These are phyloP conservation scores for Colletotrichum siamense DNA, from an alignment of 2,329 filamentous ascomycete genomes.

Conservation along the genomic window DNA sequence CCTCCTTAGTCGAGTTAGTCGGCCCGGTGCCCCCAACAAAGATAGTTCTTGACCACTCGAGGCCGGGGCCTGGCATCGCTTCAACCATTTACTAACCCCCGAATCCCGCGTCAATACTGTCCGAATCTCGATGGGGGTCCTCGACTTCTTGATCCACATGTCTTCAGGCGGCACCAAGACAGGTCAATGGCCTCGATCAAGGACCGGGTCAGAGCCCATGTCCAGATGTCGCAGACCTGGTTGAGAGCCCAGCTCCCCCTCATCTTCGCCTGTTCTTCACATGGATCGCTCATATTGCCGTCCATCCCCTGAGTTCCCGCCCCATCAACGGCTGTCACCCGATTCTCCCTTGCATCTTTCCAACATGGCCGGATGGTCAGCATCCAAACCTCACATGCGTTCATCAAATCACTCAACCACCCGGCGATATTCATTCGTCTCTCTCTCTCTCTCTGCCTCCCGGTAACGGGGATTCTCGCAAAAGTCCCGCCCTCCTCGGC, in stretches of 20 bases:
- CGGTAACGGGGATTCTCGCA: not conserved
- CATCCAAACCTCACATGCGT: not conserved
- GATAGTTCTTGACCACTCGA: not conserved
- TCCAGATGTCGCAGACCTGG: not conserved
- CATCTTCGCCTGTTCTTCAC: not conserved
- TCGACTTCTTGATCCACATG: not conserved
- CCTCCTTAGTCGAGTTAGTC: conserved; percentile 15
- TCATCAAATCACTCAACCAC: not conserved
- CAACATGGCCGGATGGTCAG: not conserved
- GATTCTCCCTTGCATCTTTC: conserved; percentile 8
- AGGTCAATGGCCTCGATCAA: not conserved
- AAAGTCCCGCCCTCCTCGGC: not conserved
- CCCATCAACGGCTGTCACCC: not conserved
- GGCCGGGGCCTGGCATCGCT: not conserved
- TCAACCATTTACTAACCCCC: not conserved
- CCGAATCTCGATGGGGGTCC: not conserved
- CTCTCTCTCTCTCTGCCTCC: not conserved
- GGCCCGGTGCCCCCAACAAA: not conserved
- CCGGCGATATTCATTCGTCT: not conserved
- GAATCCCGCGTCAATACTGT: conserved; percentile 1
- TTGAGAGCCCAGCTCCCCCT: not conserved
- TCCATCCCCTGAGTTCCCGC: not conserved
- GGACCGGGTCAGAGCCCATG: not conserved
- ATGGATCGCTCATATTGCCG: not conserved
- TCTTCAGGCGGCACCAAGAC: not conserved